Evolutionary conservation across 2,329 filamentous ascomycete genomes (phyloP).

Genomic region (Trichophyton benhamiae): DNA sequence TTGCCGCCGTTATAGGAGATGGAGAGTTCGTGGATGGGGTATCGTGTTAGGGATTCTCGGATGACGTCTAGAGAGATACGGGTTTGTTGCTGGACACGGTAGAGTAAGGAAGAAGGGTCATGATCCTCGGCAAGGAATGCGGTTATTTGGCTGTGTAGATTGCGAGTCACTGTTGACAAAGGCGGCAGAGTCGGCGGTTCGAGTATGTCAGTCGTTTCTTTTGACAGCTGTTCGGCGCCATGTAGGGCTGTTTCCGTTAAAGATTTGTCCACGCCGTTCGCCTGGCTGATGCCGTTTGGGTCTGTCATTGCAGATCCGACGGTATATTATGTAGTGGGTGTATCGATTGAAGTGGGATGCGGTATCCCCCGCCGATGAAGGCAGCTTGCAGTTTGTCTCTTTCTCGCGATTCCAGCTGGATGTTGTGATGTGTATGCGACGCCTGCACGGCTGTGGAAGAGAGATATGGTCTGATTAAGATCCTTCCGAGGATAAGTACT

Average conservation of each 20-base stretch:
- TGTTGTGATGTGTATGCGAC: background rate
- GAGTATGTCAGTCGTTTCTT: conserved; percentile 1
- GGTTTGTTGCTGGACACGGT: conserved; percentile 61
- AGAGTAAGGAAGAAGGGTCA: conserved; percentile 43
- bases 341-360: background rate
- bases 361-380: background rate
- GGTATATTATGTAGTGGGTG: background rate
- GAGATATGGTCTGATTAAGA: background rate
- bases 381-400: background rate
- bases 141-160: conserved; percentile 48
- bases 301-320: background rate
- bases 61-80: conserved; percentile 61
- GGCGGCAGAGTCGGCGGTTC: conserved; percentile 14
- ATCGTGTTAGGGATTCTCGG: conserved; percentile 59
- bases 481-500: no score
- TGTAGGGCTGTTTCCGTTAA: background rate
- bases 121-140: conserved; percentile 53
- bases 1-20: conserved; percentile 97
- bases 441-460: background rate
- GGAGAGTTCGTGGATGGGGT: conserved; percentile 66
- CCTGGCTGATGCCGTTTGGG: background rate
- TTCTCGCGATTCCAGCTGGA: background rate
- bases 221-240: background rate
- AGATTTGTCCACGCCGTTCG: background rate
- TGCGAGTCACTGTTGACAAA: conserved; percentile 50